Conservation (phyloP, 768 basidiomycete species). For the Aureoboletus auriporus region DNA sequence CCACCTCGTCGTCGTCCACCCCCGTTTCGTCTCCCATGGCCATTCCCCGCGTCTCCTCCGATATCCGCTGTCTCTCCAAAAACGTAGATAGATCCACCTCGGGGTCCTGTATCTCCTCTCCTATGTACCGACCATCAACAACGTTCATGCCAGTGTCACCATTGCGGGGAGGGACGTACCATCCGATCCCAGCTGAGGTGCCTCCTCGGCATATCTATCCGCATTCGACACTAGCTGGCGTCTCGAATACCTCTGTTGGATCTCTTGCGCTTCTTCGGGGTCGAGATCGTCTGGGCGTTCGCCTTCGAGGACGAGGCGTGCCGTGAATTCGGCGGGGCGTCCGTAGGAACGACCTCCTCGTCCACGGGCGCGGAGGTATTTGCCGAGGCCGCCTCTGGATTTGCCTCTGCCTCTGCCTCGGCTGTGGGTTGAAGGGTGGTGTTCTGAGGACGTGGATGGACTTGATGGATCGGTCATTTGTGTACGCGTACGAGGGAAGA, state of each 20-base stretch:
- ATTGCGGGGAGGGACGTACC: no score
- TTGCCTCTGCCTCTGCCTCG: constrained; percentile 51
- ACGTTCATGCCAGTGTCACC: no score
- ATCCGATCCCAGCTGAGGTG: constrained; percentile 66
- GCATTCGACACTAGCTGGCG: constrained; percentile 65
- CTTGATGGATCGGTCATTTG: constrained; percentile 11
- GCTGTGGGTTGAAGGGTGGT: constrained; percentile 11
- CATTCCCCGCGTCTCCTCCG: constrained; percentile 25
- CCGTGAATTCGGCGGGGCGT: constrained; percentile 63
- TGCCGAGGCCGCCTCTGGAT: constrained; percentile 67
- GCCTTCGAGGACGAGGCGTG: constrained; percentile 57
- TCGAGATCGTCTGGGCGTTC: constrained; percentile 38
- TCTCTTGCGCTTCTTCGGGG: constrained; percentile 46
- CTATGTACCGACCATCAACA: constrained; percentile 20
- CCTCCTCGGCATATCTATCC: constrained; percentile 70
- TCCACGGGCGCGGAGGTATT: constrained; percentile 70
- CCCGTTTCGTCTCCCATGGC: neutral
- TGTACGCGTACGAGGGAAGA: neutral
- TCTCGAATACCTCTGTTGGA: constrained; percentile 47
- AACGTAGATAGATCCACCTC: constrained; percentile 71
- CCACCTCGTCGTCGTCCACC: constrained; percentile 43
- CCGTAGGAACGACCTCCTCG: constrained; percentile 57
- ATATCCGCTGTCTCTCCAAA: constrained; percentile 56
- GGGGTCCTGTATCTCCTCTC: constrained; percentile 63
- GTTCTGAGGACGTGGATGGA: constrained; percentile 7